Evolutionary conservation across 2,329 filamentous ascomycete species (phyloP), one percentile per base, ranked within the genome.

Genomic region (Rugonectria rugulosa): DNA sequence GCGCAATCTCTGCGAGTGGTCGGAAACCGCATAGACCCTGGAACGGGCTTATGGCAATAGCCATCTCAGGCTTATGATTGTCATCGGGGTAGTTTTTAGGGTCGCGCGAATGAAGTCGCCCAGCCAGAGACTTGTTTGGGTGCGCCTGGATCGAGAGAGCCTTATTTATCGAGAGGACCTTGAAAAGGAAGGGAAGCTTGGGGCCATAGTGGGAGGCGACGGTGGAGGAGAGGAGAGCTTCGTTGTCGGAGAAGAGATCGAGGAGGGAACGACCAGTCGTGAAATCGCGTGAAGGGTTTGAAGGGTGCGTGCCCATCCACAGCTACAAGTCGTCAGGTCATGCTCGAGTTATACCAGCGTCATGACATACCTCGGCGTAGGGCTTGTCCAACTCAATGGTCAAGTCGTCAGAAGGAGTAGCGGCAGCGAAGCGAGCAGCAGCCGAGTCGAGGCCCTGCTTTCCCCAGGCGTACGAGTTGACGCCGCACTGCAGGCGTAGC

Each of bases 51-150:
- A 99, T 89, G 59, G 95, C 95, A 73, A 99, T 97, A 60, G 95
- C 93, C 95, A 99, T 99, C 77, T 99, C 95, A 27, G 95, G 95
- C 79, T 99, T 99, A 82, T 99, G 95, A 79, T 99, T 99, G 79
- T 98, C 94, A 80, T 99, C 92, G 54, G 94, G 95, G 72, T 99
- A 99, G 80, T 99, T 96, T 77, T 91, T 91, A 43, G 92, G 84
- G 71, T 99, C 94, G 60, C 83, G 87, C 32, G 87, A 85, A 73
- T 98, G 95, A 24, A 99, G 81, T 72, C 92, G 79, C 77, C 96
- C 94, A 46, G 95, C 95, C 12, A 79, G 88, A 76, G 90, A 91
- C 84, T 97, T 97, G 79, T 97, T 96, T 46, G 92, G 92, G 67
- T 99, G 95, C 20, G 95, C 95, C 75, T 99, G 95, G 68, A 99